Percentiles rank a stretch among this genome's conserved stretches.
phyloP scores from a whole-genome alignment of 805 yeast genomes.

The Saccharomycopsis javanensis region DNA sequence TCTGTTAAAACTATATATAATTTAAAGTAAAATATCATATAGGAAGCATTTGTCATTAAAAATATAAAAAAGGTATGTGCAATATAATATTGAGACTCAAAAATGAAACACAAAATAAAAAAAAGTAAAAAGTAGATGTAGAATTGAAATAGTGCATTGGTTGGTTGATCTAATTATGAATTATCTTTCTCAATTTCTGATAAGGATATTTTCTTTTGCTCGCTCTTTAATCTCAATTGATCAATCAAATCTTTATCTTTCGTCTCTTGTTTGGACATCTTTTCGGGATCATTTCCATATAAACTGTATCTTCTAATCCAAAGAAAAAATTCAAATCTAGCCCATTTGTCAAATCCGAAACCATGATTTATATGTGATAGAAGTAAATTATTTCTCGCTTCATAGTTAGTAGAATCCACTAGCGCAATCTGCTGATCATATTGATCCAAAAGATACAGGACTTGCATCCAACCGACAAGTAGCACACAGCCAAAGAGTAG shows the following conservation, averaged over 20 bases:
- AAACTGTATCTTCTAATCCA: constrained; percentile 27
- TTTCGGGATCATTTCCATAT: constrained; percentile 11
- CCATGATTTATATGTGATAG: constrained; percentile 31
- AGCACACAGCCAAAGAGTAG: constrained; percentile 28
- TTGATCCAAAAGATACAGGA: constrained; percentile 30
- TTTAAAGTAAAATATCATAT: no score
- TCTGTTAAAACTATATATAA: no score
- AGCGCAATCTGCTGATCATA: constrained; percentile 28
- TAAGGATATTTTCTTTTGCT: neutral
- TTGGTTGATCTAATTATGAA: no score
- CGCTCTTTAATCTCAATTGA: constrained; percentile 1
- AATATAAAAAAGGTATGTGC: no score
- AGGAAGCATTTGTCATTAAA: no score
- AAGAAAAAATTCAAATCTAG: constrained; percentile 30
- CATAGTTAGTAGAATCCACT: constrained; percentile 21
- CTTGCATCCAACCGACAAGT: constrained; percentile 25
- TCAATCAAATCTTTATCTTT: constrained; percentile 8
- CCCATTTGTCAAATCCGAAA: constrained; percentile 28
- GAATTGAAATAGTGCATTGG: neutral
- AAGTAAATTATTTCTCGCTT: constrained; percentile 25
- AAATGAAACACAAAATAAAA: no score
- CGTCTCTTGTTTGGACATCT: constrained; percentile 6
- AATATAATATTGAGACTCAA: no score
- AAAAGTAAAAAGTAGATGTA: no score
- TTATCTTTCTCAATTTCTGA: neutral